A percentile compares a stretch with the other conserved stretches of the same genome.
Conservation (phyloP, 2,329 filamentous ascomycete species). For the Fusarium lyarnte region DNA sequence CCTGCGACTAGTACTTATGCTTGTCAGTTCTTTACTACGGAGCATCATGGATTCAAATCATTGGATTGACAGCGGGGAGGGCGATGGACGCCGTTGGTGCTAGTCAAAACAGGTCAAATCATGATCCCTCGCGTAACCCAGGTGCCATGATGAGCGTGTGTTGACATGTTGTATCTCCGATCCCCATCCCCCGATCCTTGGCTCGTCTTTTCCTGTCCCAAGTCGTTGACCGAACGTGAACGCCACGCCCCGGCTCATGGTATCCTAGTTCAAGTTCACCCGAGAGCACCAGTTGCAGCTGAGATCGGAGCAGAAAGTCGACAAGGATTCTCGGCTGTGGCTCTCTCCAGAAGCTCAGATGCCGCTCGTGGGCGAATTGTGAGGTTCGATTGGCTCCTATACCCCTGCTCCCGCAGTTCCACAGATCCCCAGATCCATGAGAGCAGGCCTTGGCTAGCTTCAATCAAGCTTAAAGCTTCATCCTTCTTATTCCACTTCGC, state of each 20-base stretch:
- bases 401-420: conserved; percentile 29
- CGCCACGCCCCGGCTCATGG: conserved; percentile 17
- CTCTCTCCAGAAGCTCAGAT: conserved; percentile 16
- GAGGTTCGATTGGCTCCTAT: conserved; percentile 27
- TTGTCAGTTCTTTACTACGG: conserved; percentile 8
- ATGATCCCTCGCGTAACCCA: conserved; percentile 22
- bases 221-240: conserved; percentile 38
- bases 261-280: conserved; percentile 5
- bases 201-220: conserved; percentile 28
- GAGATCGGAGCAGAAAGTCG: conserved; percentile 18
- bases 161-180: conserved; percentile 10
- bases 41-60: neutral
- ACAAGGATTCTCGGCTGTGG: conserved; percentile 17
- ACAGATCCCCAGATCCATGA: conserved; percentile 26
- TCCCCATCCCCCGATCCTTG: conserved; percentile 32
- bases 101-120: conserved; percentile 29
- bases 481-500: neutral
- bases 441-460: conserved; percentile 10
- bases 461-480: conserved; percentile 27
- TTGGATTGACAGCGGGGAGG: neutral
- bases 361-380: conserved; percentile 35
- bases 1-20: conserved; percentile 18
- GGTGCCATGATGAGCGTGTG: conserved; percentile 22
- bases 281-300: conserved; percentile 19
- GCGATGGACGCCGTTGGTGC: conserved; percentile 5